Evolutionary conservation across 2,329 filamentous ascomycete species (phyloP), one percentile per base, ranked within the genome.

Genomic region (Dothistroma pini): DNA sequence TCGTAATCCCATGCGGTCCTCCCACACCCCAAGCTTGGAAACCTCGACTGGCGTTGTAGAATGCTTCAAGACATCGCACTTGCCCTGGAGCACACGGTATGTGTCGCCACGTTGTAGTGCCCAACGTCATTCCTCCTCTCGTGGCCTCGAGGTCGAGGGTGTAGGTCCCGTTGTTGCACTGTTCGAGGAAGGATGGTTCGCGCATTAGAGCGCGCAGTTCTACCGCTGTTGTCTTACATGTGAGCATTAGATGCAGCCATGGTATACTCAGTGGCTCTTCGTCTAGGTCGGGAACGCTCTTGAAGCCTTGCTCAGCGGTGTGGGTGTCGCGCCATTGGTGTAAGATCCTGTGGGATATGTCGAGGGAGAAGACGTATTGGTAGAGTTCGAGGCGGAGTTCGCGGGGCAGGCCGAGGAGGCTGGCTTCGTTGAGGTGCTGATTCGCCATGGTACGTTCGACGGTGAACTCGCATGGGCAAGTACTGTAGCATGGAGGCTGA

Each of bases 241-340:
- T 63, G n/a, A 61, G 60, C 58, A 64, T 63, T 22, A 67, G 54
- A 19, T 47, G 62, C 19, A 66, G 53, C 66, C 66, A 69, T 11
- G 66, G 62, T 11, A 68, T 41, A 14, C 38, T 41, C 34, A 67
- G 50, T n/a, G 19, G 25, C 19, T 59, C 54, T 48, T 59, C 44
- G 5, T 60, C 60, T 25, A 60, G 54, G 22, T 57, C 59, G 6
- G 64, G 66, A 6, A 66, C 57, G 54, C 79, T 76, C 54, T 76
- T 75, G 70, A 79, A 83, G 47, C 79, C 81, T 48, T 63, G 38
- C 35, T 60, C 34, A 12, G 41, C 31, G 31, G 54, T 63, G 34
- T 62, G 61, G 8, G 48, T 63, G 41, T 62, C 57, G 41, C 48
- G 56, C 61, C 61, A 62, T 19, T 49, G 52, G 21, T 57, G 35